Percentiles rank a stretch among this genome's conserved stretches.
phyloP scores from a whole-genome alignment of 495 filamentous ascomycete species.

The Xylaria venustula region DNA sequence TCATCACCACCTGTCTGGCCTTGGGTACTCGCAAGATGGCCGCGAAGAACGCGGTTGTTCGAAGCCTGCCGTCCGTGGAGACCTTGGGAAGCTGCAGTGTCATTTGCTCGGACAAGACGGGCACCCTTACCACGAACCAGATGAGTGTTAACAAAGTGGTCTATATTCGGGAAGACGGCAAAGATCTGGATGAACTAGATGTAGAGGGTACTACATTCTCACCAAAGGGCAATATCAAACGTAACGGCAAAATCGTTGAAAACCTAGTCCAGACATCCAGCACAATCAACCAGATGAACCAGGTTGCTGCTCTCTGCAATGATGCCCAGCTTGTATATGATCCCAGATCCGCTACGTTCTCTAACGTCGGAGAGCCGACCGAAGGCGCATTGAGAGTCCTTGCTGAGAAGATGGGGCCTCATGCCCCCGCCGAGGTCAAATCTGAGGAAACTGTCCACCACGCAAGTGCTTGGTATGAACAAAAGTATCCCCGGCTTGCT shows the following conservation, averaged over 20 bases:
- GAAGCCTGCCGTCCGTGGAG: conserved; percentile 94
- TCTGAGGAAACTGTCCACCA: conserved; percentile 65
- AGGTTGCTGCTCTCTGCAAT: conserved; percentile 90
- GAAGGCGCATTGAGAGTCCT: conserved; percentile 90
- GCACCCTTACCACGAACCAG: conserved; percentile 97
- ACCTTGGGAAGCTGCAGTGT: conserved; percentile 98
- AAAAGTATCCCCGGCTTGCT: conserved; percentile 66
- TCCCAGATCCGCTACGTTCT: conserved; percentile 65
- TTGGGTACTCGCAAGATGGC: conserved; percentile 98
- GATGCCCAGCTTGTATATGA: conserved; percentile 83
- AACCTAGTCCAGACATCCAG: conserved; percentile 73
- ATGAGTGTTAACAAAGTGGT: conserved; percentile 98
- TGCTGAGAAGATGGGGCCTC: conserved; percentile 87
- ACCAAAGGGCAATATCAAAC: conserved; percentile 71
- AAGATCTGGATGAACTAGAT: conserved; percentile 79
- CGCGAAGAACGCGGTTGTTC: conserved; percentile 93
- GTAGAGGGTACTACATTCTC: conserved; percentile 94
- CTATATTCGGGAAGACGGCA: conserved; percentile 70
- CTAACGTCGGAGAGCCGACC: conserved; percentile 91
- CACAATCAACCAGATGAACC: conserved; percentile 75
- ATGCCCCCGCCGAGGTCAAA: conserved; percentile 37
- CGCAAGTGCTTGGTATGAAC: conserved; percentile 83
- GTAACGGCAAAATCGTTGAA: conserved; percentile 63
- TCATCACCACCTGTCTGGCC: conserved; percentile 95
- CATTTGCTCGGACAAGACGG: conserved; percentile 99